Conservation (phyloP, 768 basidiomycete genomes). For the Filobasidium wieringae region DNA sequence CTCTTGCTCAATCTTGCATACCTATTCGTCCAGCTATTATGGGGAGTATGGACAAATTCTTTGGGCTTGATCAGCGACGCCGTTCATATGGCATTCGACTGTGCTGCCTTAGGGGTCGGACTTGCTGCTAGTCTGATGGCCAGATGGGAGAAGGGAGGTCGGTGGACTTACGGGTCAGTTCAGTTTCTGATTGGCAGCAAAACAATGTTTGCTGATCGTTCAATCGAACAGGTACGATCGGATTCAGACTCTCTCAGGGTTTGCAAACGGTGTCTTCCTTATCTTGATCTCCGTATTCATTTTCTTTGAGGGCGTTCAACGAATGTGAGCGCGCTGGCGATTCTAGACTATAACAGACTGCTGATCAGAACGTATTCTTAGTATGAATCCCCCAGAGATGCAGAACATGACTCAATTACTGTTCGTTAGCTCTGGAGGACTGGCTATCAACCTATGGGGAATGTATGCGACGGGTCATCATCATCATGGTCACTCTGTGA, state of each 20-base stretch:
- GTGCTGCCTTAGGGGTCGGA: slow-evolving; percentile 90
- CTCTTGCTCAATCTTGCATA: slow-evolving; percentile 84
- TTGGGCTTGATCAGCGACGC: slow-evolving; percentile 94
- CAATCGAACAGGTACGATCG: slow-evolving; percentile 62
- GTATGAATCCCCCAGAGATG: slow-evolving; percentile 93
- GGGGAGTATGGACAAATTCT: slow-evolving; percentile 91
- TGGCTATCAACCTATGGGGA: slow-evolving; percentile 90
- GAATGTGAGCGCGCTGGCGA: slow-evolving; percentile 51
- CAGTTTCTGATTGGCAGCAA: not conserved
- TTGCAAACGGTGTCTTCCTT: slow-evolving; percentile 80
- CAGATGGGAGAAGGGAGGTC: slow-evolving; percentile 87
- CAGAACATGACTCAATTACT: slow-evolving; percentile 76
- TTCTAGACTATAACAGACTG: not conserved
- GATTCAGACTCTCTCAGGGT: slow-evolving; percentile 93
- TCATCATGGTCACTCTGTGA: slow-evolving; percentile 43
- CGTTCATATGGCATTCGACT: slow-evolving; percentile 99
- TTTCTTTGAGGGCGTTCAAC: slow-evolving; percentile 91
- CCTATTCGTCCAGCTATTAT: slow-evolving; percentile 85
- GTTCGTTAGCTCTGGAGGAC: slow-evolving; percentile 73
- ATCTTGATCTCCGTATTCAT: slow-evolving; percentile 82
- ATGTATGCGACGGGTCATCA: slow-evolving; percentile 99
- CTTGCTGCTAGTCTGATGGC: slow-evolving; percentile 95
- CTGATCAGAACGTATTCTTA: slow-evolving; percentile 29
- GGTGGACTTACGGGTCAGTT: slow-evolving; percentile 84
- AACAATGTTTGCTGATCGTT: not conserved